Evolutionary conservation across 495 filamentous ascomycete species (phyloP).

Genomic region (Neurospora tetraspora): DNA sequence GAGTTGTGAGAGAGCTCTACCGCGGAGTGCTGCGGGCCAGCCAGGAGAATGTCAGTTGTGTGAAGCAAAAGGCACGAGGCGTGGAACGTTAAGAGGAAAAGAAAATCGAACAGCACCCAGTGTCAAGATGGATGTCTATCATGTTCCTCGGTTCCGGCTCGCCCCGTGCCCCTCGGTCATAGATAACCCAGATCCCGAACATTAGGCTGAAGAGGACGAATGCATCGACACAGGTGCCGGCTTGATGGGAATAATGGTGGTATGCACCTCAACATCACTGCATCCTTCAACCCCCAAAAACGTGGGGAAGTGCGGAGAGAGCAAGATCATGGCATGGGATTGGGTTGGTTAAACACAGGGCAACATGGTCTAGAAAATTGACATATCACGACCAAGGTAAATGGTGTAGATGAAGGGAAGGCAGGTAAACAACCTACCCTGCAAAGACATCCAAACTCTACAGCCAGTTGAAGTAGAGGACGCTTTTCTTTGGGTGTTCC

Average conservation of each 20-base stretch:
- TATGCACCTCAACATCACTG: background rate
- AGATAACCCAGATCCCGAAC: slow-evolving; percentile 6
- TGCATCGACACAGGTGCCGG: background rate
- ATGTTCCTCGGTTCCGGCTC: background rate
- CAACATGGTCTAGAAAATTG: background rate
- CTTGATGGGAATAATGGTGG: background rate
- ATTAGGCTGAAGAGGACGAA: slow-evolving; percentile 4
- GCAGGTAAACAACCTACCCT: background rate
- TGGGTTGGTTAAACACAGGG: background rate
- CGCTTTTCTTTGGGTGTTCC: background rate
- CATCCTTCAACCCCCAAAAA: background rate
- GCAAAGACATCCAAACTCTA: background rate
- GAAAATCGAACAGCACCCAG: background rate
- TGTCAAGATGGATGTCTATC: background rate
- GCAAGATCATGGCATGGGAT: background rate
- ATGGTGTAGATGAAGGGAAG: background rate
- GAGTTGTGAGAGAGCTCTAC: background rate
- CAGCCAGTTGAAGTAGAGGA: background rate
- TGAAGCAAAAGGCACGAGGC: background rate
- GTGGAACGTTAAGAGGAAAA: background rate
- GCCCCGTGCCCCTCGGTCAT: slow-evolving; percentile 4
- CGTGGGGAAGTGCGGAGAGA: background rate
- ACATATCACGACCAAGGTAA: background rate
- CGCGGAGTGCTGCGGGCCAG: background rate
- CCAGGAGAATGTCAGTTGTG: background rate